phyloP scores from a whole-genome alignment of 148 eudicot species.

The Vaccinium darrowii region DNA sequence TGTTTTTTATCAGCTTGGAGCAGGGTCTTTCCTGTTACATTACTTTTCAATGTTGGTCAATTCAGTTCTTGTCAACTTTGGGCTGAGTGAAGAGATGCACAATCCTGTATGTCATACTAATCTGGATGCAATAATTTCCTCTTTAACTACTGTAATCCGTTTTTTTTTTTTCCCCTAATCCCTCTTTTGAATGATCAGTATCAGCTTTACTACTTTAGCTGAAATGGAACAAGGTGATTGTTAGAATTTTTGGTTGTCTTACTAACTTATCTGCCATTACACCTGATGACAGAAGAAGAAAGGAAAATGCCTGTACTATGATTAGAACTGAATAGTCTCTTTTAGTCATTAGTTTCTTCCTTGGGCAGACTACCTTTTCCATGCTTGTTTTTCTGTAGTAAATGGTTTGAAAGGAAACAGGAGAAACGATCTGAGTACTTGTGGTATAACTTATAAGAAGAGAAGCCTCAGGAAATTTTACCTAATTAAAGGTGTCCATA shows the following conservation, averaged over 20 bases:
- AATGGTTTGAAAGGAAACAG: neutral
- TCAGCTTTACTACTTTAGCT: neutral
- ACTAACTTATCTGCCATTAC: neutral
- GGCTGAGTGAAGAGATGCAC: conserved; percentile 89
- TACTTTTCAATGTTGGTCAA: conserved; percentile 67
- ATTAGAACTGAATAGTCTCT: neutral
- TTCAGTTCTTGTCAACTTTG: conserved; percentile 76
- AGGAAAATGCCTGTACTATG: neutral
- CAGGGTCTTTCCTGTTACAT: conserved; percentile 71
- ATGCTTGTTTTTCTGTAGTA: neutral
- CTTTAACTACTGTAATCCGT: neutral
- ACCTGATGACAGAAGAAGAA: neutral
- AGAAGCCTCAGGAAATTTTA: neutral
- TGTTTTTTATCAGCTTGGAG: conserved; percentile 60
- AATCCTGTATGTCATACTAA: conserved; percentile 63
- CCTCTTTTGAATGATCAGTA: neutral
- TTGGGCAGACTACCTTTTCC: neutral
- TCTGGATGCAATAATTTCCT: neutral
- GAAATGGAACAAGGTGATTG: neutral
- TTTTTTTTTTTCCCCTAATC: neutral
- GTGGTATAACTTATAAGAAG: neutral
- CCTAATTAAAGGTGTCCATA: neutral
- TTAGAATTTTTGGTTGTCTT: neutral
- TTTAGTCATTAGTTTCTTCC: neutral
- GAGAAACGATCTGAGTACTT: neutral